Conservation (phyloP, 495 filamentous ascomycete species). For the Neurospora hispaniola region DNA sequence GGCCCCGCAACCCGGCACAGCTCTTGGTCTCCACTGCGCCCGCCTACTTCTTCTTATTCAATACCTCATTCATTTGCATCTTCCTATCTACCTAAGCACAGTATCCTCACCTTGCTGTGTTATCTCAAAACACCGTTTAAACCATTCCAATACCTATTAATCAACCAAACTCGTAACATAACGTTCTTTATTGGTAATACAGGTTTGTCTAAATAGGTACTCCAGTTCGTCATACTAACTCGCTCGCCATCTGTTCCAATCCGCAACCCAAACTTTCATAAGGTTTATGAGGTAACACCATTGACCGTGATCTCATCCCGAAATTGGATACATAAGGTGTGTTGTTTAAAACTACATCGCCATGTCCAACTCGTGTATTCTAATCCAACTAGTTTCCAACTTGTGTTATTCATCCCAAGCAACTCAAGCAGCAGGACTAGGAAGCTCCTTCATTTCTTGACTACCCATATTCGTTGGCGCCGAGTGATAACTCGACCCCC, state of each 20-base stretch:
- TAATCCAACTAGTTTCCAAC: background rate
- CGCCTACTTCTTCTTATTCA: background rate
- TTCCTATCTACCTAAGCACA: too few relatives aligned
- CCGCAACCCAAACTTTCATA: background rate
- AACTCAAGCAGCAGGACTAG: background rate
- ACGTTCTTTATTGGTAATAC: too few relatives aligned
- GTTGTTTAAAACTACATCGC: background rate
- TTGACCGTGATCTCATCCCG: background rate
- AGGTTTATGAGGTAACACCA: background rate
- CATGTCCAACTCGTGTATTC: background rate
- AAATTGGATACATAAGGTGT: background rate
- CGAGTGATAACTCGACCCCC: background rate
- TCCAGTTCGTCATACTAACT: too few relatives aligned
- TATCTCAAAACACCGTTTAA: too few relatives aligned
- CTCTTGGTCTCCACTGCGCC: background rate
- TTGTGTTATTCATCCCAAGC: too few relatives aligned
- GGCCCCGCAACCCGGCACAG: background rate
- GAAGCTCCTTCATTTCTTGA: background rate
- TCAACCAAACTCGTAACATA: too few relatives aligned
- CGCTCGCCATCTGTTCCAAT: background rate
- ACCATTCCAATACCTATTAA: too few relatives aligned
- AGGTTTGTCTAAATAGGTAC: too few relatives aligned
- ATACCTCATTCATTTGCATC: too few relatives aligned
- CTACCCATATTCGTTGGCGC: background rate
- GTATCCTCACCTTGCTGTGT: too few relatives aligned